phyloP scores from a whole-genome alignment of 129 eudicot species.

The Calendula officinalis region DNA sequence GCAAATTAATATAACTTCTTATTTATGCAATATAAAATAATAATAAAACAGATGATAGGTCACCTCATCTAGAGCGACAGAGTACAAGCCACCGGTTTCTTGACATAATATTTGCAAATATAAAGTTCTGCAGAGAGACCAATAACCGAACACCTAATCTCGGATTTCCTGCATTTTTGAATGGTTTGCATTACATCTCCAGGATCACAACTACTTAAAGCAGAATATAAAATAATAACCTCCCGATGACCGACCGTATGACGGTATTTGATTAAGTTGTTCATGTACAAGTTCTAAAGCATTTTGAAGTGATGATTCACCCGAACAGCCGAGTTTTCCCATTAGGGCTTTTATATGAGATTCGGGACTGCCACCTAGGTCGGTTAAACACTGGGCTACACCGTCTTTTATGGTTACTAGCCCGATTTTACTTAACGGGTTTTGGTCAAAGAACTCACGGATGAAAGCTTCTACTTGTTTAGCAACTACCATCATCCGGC shows the following conservation, averaged over 20 bases:
- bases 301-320: slow-evolving; percentile 92
- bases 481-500: slow-evolving; percentile 87
- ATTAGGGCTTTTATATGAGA: slow-evolving; percentile 83
- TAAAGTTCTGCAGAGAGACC: slow-evolving; percentile 80
- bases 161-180: slow-evolving; percentile 78
- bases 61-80: slow-evolving; percentile 98
- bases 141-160: slow-evolving; percentile 90
- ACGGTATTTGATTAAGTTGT: slow-evolving; percentile 72
- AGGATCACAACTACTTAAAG: slow-evolving; percentile 94
- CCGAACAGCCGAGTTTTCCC: slow-evolving; percentile 89
- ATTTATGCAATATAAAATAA: slow-evolving; percentile 48
- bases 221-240: slow-evolving; percentile 78
- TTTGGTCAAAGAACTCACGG: slow-evolving; percentile 95
- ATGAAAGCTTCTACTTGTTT: slow-evolving; percentile 92
- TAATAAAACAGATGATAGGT: slow-evolving; percentile 46
- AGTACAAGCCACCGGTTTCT: slow-evolving; percentile 86
- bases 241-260: slow-evolving; percentile 99
- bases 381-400: slow-evolving; percentile 79
- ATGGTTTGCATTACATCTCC: slow-evolving; percentile 92
- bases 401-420: slow-evolving; percentile 81
- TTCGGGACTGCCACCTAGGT: slow-evolving; percentile 98
- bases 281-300: slow-evolving; percentile 87
- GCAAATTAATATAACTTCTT: slow-evolving; percentile 43
- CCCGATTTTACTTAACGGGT: slow-evolving; percentile 91
- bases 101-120: too few relatives aligned